A percentile compares a stretch with the other conserved stretches of the same genome.
Evolutionary conservation across 768 basidiomycete genomes (phyloP).

Genomic region (Podaxis pistillaris): DNA sequence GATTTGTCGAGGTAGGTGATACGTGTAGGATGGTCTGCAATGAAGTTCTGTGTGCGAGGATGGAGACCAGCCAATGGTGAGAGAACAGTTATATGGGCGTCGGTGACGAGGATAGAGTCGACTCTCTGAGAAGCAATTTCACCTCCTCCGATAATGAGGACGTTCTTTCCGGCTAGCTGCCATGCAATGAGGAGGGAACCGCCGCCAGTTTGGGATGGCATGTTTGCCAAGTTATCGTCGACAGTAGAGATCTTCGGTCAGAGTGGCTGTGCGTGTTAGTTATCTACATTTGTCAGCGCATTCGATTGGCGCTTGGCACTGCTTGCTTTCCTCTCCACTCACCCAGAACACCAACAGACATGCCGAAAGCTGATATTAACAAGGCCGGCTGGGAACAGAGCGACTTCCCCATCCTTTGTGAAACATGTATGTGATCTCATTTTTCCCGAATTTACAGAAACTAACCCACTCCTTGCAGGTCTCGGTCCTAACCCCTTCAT

Average conservation of each 20-base stretch:
- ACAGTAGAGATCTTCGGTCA: not conserved
- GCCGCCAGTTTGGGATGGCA: conserved; percentile 35
- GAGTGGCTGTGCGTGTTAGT: conserved; percentile 10
- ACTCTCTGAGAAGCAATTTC: conserved; percentile 88
- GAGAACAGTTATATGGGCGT: conserved; percentile 76
- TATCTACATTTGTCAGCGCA: conserved; percentile 8
- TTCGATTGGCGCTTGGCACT: not conserved
- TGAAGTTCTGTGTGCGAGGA: conserved; percentile 50
- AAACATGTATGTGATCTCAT: conserved; percentile 64
- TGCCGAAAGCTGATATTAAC: conserved; percentile 88
- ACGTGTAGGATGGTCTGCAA: conserved; percentile 45
- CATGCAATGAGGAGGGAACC: conserved; percentile 89
- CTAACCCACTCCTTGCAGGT: conserved; percentile 41
- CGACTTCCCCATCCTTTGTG: conserved; percentile 92
- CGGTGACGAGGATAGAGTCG: conserved; percentile 79
- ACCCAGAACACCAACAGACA: not conserved
- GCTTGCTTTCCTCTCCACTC: not conserved
- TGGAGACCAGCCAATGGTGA: conserved; percentile 69
- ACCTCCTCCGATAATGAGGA: conserved; percentile 93
- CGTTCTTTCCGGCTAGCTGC: conserved; percentile 81
- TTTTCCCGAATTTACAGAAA: conserved; percentile 4
- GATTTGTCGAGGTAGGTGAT: conserved; percentile 72
- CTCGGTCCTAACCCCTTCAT: conserved; percentile 90
- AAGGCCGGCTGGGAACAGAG: conserved; percentile 94
- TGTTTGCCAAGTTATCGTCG: not conserved